Evolutionary conservation across 116 monocot genomes (phyloP), one percentile per base, ranked within the genome.

Genomic region (Cymodocea nodosa): DNA sequence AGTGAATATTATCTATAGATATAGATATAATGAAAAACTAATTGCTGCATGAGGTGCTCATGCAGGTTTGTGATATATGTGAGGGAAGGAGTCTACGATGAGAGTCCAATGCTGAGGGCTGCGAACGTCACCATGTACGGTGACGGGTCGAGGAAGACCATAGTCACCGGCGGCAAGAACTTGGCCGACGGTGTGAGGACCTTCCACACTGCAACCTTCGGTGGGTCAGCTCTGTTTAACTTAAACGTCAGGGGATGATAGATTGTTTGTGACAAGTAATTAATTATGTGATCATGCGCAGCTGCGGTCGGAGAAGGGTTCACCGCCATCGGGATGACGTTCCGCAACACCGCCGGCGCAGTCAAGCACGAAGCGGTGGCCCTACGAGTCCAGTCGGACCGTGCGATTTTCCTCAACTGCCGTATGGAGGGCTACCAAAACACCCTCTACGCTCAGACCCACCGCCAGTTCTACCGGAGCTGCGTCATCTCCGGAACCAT

Each of bases 311-410:
- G 83, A 3, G 74, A 75, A 15, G 80, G 83, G 10, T 83, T 87
- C 74, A 81, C 83, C 60, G 80, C 57, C 51, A 57, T 66, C 17
- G 75, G 50, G 15, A 52, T 87, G 61, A 73, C 81, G 0, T 76
- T 87, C 73, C 57, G 59, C 25, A 87, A 87, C 80, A 80, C 80
- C 0, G 90, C 90, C 7, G 83, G 90, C 4, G 62, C 90, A 0
- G 51, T 19, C 12, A 83, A 81, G 57, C 76, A 85, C 76, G 81
- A 90, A 56, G 90, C 86, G 6, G 86, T 90, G 30, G 90, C 90
- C 12, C 78, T 90, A 40, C 83, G 83, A 4, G 76, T 83, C 63
- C 62, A 70, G 9, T 70, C 83, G 23, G 83, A 87, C 76, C 52
- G 49, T 5, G 50, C 81, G 25, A 59, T 87, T 40, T 74, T 83